Conservation (phyloP, 768 basidiomycete genomes). For the Tylopilus sp. region DNA sequence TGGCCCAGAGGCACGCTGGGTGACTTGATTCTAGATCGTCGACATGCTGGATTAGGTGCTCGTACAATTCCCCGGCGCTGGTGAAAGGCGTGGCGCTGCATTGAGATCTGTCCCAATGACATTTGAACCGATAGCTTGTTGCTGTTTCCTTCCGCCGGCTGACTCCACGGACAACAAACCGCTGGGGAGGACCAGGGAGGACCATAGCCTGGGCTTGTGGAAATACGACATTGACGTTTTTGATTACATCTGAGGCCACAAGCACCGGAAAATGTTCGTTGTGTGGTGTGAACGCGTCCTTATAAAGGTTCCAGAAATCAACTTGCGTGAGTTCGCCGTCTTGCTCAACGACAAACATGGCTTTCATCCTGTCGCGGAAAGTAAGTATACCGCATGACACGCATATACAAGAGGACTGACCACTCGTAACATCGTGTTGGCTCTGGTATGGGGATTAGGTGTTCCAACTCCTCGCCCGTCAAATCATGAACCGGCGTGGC, state of each 20-base stretch:
- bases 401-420: slow-evolving; percentile 36
- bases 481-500: slow-evolving; percentile 60
- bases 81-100: slow-evolving; percentile 47
- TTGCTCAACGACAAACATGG: slow-evolving; percentile 75
- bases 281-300: slow-evolving; percentile 69
- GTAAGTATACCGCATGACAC: slow-evolving; percentile 10
- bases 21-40: slow-evolving; percentile 42
- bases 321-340: slow-evolving; percentile 89
- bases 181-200: slow-evolving; percentile 61
- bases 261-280: slow-evolving; percentile 58
- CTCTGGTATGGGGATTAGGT: slow-evolving; percentile 55
- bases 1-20: slow-evolving; percentile 66
- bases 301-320: slow-evolving; percentile 93
- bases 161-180: slow-evolving; percentile 88
- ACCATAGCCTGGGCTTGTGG: slow-evolving; percentile 88
- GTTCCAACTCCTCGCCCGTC: slow-evolving; percentile 64
- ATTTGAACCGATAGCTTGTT: slow-evolving; percentile 63
- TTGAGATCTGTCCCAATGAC: slow-evolving; percentile 68
- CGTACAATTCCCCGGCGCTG: slow-evolving; percentile 63
- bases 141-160: slow-evolving; percentile 59
- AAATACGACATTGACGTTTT: slow-evolving; percentile 83
- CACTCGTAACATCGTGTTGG: slow-evolving; percentile 83
- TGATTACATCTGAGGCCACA: slow-evolving; percentile 91
- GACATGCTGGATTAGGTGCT: slow-evolving; percentile 64
- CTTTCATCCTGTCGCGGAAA: slow-evolving; percentile 71